Percentiles rank a stretch among this genome's conserved stretches.
Conservation (phyloP, 2,329 filamentous ascomycete genomes). For the Fonsecaea pugnacius region DNA sequence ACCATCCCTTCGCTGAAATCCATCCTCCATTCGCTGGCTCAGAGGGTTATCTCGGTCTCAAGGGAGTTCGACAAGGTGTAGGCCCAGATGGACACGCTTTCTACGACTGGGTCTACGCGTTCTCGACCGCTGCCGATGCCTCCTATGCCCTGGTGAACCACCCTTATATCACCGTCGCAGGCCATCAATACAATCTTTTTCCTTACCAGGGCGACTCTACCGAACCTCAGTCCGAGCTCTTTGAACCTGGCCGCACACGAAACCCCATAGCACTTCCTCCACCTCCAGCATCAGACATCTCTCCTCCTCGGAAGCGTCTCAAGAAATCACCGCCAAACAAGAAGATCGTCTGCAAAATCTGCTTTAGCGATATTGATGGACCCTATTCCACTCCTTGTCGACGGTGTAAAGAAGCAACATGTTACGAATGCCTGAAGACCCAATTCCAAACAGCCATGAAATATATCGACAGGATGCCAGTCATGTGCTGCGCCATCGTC, state of each 20-base stretch:
- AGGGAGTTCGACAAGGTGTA: neutral
- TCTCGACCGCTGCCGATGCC: slow-evolving; percentile 29
- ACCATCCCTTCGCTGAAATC: slow-evolving; percentile 9
- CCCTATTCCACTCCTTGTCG: slow-evolving; percentile 30
- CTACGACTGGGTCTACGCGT: slow-evolving; percentile 23
- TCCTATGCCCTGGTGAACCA: slow-evolving; percentile 13
- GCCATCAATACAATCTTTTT: slow-evolving; percentile 5
- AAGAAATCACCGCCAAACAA: slow-evolving; percentile 7
- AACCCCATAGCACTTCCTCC: neutral
- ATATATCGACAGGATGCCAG: slow-evolving; percentile 29
- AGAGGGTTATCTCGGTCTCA: slow-evolving; percentile 21
- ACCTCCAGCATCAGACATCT: slow-evolving; percentile 12
- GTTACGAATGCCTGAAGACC: slow-evolving; percentile 29
- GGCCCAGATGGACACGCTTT: neutral
- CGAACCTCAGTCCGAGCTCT: slow-evolving; percentile 12
- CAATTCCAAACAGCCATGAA: slow-evolving; percentile 27
- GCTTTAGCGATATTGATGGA: slow-evolving; percentile 18
- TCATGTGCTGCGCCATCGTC: slow-evolving; percentile 47
- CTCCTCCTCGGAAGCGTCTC: slow-evolving; percentile 16
- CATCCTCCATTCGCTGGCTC: slow-evolving; percentile 9
- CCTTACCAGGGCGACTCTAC: slow-evolving; percentile 10
- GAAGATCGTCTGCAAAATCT: slow-evolving; percentile 24
- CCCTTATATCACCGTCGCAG: slow-evolving; percentile 9
- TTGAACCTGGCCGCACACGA: slow-evolving; percentile 1
- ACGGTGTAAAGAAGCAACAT: slow-evolving; percentile 23